phyloP scores from a whole-genome alignment of 148 eudicot species.

The Amaranthus cruentus region DNA sequence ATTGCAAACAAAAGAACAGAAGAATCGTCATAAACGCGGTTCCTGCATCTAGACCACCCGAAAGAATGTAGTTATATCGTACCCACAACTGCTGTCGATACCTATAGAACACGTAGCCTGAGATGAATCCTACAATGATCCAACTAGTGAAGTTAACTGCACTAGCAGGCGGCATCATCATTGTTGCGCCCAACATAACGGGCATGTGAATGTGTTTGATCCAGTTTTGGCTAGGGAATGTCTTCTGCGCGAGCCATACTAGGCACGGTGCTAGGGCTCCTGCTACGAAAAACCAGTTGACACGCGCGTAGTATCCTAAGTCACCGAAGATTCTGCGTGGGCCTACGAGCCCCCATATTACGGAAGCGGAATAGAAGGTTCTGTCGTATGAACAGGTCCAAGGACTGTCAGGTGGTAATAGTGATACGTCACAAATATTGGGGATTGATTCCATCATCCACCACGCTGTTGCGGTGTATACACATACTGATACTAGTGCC shows the following conservation, averaged over 20 bases:
- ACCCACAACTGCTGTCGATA: conserved; percentile 66
- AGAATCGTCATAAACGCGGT: conserved; percentile 63
- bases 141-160: conserved; percentile 78
- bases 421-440: conserved; percentile 49
- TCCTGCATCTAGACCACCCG: conserved; percentile 76
- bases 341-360: conserved; percentile 90
- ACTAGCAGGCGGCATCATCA: conserved; percentile 76
- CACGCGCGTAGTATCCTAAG: conserved; percentile 65
- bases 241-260: conserved; percentile 47
- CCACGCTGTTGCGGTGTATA: conserved; percentile 88
- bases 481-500: conserved; percentile 58
- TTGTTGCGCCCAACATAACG: conserved; percentile 47
- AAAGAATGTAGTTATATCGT: conserved; percentile 63
- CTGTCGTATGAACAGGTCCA: conserved; percentile 86
- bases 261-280: conserved; percentile 66
- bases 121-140: conserved; percentile 55
- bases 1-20: conserved; percentile 46
- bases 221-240: conserved; percentile 70
- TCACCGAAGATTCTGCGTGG: conserved; percentile 84
- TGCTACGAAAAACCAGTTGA: conserved; percentile 75
- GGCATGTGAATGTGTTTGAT: conserved; percentile 57
- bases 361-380: conserved; percentile 78
- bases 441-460: conserved; percentile 84
- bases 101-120: conserved; percentile 54
- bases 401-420: conserved; percentile 64